These are phyloP conservation scores for Cladorrhinum sp. DNA, from an alignment of 2,329 filamentous ascomycete genomes.

Conservation along the genomic window DNA sequence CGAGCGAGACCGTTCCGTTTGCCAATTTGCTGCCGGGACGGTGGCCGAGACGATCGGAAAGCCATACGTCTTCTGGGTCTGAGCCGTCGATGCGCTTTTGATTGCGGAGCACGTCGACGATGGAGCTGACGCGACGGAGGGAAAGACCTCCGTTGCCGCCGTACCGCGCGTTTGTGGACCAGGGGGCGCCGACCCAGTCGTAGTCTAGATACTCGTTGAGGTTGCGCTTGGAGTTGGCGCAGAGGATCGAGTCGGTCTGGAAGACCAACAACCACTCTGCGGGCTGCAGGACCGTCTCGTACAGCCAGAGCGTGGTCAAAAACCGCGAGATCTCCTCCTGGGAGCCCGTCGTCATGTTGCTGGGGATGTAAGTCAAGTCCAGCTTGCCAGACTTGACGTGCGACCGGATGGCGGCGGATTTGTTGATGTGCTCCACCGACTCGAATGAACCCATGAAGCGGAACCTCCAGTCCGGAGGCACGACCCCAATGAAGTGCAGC, in stretches of 20 bases:
- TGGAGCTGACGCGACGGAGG: conserved; percentile 50
- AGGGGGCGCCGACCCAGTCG: conserved; percentile 54
- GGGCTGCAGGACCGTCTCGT: conserved; percentile 46
- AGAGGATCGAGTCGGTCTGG: conserved; percentile 54
- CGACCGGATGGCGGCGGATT: conserved; percentile 44
- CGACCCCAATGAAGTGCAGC: conserved; percentile 55
- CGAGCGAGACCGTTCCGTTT: conserved; percentile 47
- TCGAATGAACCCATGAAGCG: conserved; percentile 52
- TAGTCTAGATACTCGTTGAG: conserved; percentile 51
- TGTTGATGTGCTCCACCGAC: conserved; percentile 45
- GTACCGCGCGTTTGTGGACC: conserved; percentile 41
- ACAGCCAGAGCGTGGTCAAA: conserved; percentile 51
- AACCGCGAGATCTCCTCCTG: conserved; percentile 53
- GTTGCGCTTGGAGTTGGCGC: conserved; percentile 47
- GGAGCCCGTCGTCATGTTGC: conserved; percentile 48
- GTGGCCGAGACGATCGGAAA: conserved; percentile 50
- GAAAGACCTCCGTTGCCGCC: conserved; percentile 53
- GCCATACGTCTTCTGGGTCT: conserved; percentile 56
- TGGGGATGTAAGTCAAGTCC: conserved; percentile 49
- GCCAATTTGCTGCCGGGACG: conserved; percentile 48
- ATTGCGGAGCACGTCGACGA: conserved; percentile 49
- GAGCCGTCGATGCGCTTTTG: conserved; percentile 43
- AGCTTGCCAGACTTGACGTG: conserved; percentile 45
- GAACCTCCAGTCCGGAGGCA: conserved; percentile 57
- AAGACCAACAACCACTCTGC: conserved; percentile 55